Percentiles rank a stretch among this genome's conserved stretches.
These are phyloP conservation scores for Pilasporangium apinafurcum DNA, from an alignment of 352 stramenopile species.

Conservation along the genomic window DNA sequence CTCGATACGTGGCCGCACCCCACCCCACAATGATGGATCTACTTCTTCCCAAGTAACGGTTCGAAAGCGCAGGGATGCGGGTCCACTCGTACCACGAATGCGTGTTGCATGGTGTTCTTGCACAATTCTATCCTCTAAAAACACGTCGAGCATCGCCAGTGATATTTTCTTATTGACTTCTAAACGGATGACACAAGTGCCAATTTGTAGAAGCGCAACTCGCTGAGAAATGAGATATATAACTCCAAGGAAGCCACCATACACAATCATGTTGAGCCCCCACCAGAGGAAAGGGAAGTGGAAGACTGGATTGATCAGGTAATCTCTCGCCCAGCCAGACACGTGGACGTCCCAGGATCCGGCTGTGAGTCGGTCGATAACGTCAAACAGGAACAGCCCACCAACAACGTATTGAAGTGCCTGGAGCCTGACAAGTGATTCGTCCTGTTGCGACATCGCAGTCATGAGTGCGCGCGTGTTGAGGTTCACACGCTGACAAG, in stretches of 20 bases:
- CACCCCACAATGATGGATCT: constrained; percentile 80
- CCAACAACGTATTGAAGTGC: constrained; percentile 91
- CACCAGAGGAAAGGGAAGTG: constrained; percentile 79
- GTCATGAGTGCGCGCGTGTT: constrained; percentile 87
- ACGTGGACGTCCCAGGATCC: constrained; percentile 89
- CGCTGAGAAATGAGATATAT: constrained; percentile 40
- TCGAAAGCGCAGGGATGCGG: constrained; percentile 70
- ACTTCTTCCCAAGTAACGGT: constrained; percentile 87
- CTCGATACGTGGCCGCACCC: constrained; percentile 73
- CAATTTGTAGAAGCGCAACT: constrained; percentile 60
- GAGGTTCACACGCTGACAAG: constrained; percentile 84
- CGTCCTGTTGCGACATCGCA: constrained; percentile 64
- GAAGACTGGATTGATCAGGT: constrained; percentile 38
- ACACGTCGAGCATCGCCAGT: constrained; percentile 14
- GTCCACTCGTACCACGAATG: constrained; percentile 50
- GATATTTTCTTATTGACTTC: constrained; percentile 48
- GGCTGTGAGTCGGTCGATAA: constrained; percentile 93
- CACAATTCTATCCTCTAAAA: constrained; percentile 19
- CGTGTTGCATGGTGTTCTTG: constrained; percentile 13
- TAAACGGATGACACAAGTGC: constrained; percentile 83
- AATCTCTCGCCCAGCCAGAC: constrained; percentile 51
- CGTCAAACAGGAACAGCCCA: constrained; percentile 91
- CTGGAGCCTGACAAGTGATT: constrained; percentile 68
- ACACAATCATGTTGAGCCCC: constrained; percentile 85
- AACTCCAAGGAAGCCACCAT: constrained; percentile 41